Conservation (phyloP, 305 asterid genomes). For the Fraxinus angustifolia region DNA sequence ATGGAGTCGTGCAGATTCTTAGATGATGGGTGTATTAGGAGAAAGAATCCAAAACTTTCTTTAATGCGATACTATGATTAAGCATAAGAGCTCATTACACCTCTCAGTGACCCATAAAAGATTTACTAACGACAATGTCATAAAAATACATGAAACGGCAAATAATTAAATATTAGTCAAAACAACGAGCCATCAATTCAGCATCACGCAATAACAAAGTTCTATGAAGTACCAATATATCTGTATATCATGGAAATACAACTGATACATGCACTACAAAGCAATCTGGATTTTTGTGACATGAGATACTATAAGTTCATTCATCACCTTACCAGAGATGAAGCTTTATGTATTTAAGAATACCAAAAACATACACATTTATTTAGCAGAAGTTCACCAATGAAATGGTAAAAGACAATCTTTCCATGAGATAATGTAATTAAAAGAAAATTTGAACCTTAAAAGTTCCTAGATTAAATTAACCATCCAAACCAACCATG, state of each 20-base stretch:
- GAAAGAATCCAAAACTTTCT: neutral
- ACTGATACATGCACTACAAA: neutral
- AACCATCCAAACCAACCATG: neutral
- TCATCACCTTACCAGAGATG: neutral
- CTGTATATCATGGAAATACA: neutral
- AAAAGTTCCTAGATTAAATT: neutral
- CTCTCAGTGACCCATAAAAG: neutral
- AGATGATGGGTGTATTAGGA: neutral
- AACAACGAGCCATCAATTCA: neutral
- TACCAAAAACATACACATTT: neutral
- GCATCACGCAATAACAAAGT: neutral
- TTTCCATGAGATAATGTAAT: neutral
- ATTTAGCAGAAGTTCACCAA: neutral
- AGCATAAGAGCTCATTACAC: neutral
- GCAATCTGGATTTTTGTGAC: neutral
- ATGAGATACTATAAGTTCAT: neutral
- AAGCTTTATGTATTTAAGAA: neutral
- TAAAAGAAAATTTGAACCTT: neutral
- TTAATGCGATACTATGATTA: neutral
- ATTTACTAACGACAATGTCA: neutral
- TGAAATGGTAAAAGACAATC: neutral
- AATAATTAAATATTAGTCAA: neutral
- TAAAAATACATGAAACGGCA: neutral
- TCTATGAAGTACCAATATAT: neutral
- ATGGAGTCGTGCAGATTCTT: neutral